Evolutionary conservation across 2,329 filamentous ascomycete species (phyloP).

Genomic region (Ciborinia camelliae): DNA sequence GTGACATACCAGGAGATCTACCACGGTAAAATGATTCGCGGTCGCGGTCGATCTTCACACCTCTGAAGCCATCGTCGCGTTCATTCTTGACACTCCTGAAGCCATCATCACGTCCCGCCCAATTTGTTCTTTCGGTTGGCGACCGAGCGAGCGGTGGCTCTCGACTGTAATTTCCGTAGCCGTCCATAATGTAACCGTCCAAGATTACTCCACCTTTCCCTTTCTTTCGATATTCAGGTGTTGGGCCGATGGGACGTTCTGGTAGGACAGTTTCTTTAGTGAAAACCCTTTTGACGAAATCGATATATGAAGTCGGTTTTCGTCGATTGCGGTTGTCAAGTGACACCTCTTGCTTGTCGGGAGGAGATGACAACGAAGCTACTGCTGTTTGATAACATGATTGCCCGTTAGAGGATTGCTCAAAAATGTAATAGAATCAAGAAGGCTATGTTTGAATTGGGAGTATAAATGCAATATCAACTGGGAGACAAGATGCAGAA

Average conservation of each 20-base stretch:
- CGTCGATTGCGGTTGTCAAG: constrained; percentile 35
- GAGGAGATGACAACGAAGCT: constrained; percentile 29
- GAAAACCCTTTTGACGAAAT: constrained; percentile 22
- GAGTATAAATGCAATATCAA: constrained; percentile 19
- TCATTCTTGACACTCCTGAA: constrained; percentile 22
- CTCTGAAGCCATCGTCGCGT: constrained; percentile 29
- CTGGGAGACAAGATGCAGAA: constrained; percentile 14
- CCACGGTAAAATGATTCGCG: constrained; percentile 61
- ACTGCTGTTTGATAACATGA: constrained; percentile 40
- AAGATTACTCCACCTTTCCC: constrained; percentile 18
- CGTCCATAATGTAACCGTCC: constrained; percentile 30
- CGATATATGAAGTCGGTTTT: constrained; percentile 22
- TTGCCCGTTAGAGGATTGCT: constrained; percentile 39
- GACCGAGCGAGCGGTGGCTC: constrained; percentile 36
- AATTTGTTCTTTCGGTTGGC: constrained; percentile 37
- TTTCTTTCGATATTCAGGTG: constrained; percentile 14
- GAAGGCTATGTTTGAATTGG: constrained; percentile 22
- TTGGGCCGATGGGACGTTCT: not conserved
- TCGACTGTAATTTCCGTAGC: constrained; percentile 34
- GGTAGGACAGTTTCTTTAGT: constrained; percentile 24
- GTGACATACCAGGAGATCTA: constrained; percentile 65
- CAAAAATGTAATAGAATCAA: constrained; percentile 30
- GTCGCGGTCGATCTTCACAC: constrained; percentile 42
- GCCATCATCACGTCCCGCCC: constrained; percentile 36
- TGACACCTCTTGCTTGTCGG: constrained; percentile 35